Base-by-base conservation (phyloP, 1,284 basidiomycete genomes). In the Ustilago bromivora region DNA sequence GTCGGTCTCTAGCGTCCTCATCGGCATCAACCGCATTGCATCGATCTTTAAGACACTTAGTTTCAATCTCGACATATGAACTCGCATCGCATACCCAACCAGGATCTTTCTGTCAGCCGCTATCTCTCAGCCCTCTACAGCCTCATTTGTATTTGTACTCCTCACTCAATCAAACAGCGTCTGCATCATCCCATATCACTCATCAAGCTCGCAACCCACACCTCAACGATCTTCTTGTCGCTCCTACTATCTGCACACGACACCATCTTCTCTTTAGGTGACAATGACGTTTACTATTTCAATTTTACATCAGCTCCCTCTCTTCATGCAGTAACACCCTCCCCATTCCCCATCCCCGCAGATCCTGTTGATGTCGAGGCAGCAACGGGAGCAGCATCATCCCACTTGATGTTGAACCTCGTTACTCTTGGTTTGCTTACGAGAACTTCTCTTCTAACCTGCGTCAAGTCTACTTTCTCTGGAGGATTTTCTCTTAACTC, bases 381-480 rank as follows among this genome's bases (percentile, higher is more conserved):
- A 40, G 59, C 12, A 43, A 57, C 46, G 3, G 60, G 31, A 4
- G 62, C n/a, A 17, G 58, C 54, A 23, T 76, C 69, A 54, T 76
- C 74, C 88, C 88, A 88, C 58, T 86, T 85, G 78, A 88, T 88
- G 69, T 87, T 88, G 83, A 88, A 90, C 67, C 96, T 89, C 40
- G 97, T 99, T 46, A 99, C 96, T 61, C 96, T 90, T 46, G 96
- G 95, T 86, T 98, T 98, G 70, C 91, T 90, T 76, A 92, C 95
- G 82, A 98, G 91, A 0, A 90, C 89, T 84, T 96, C 94, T 80
- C 96, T 90, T 76, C 93, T 90, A 34, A 99, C 88, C 64, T 91
- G 89, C 49, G 77, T 73, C 36, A 85, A 57, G 64, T 85, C 80
- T 41, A 84, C 70, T 36, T 79, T 64, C n/a, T 82, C 83, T 3